Conservation (phyloP, 176 grass and related monocot species). For the Aechmea fasciata region DNA sequence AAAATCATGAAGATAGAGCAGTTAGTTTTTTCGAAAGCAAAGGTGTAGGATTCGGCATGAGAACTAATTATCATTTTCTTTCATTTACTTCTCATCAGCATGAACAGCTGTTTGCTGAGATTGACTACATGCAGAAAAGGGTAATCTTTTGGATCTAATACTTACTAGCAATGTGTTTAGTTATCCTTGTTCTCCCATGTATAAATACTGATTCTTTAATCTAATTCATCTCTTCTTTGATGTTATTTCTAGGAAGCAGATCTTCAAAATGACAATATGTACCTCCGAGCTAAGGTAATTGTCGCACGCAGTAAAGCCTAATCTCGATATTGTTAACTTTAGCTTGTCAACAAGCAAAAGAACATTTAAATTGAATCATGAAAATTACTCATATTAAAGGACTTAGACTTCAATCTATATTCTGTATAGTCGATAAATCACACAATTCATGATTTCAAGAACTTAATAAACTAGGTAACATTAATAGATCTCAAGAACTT, state of each 20-base stretch:
- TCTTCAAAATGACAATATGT: conserved; percentile 59
- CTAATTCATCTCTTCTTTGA: not conserved
- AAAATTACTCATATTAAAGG: too few species aligned
- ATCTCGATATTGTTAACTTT: too few species aligned
- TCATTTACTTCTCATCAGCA: conserved; percentile 29
- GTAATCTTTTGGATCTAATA: conserved; percentile 21
- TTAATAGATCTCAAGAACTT: too few species aligned
- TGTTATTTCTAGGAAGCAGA: conserved; percentile 43
- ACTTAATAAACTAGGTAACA: too few species aligned
- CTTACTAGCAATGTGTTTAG: not conserved
- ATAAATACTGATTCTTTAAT: not conserved
- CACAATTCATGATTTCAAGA: too few species aligned
- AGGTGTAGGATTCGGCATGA: too few species aligned
- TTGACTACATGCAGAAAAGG: conserved; percentile 59
- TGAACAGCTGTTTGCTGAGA: conserved; percentile 56
- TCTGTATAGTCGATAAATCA: too few species aligned
- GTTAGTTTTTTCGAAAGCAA: too few species aligned
- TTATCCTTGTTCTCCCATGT: not conserved
- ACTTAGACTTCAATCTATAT: too few species aligned
- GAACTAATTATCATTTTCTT: not conserved
- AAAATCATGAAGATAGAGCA: too few species aligned
- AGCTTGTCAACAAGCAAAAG: not conserved
- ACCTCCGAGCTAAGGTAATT: conserved; percentile 52
- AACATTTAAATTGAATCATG: not conserved
- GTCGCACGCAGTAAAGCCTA: not conserved